These are phyloP conservation scores for Lanmaoa pseudosensibilis DNA, from an alignment of 768 basidiomycete species.

Conservation along the genomic window DNA sequence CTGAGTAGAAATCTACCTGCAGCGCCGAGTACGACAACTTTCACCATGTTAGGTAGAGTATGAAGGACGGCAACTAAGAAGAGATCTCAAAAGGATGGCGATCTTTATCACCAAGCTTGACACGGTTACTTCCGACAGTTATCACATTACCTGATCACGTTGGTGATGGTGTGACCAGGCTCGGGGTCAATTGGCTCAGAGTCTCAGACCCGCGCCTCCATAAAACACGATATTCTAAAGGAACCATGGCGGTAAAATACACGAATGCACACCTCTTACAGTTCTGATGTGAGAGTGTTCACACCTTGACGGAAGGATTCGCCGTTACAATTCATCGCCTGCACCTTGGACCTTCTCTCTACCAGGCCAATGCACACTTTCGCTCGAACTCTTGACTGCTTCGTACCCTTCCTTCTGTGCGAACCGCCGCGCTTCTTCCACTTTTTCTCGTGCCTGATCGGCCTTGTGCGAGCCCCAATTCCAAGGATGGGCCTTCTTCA, in stretches of 20 bases:
- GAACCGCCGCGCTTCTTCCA: conserved; percentile 24
- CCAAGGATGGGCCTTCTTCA: conserved; percentile 16
- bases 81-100: not conserved
- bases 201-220: not conserved
- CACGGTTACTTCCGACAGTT: conserved; percentile 16
- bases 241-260: not conserved
- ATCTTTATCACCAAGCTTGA: conserved; percentile 17
- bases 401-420: conserved; percentile 9
- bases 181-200: no score
- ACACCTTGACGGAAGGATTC: not conserved
- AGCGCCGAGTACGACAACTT: conserved; percentile 96
- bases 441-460: conserved; percentile 27
- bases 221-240: not conserved
- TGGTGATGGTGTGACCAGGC: no score
- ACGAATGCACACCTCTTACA: not conserved
- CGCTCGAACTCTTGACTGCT: conserved; percentile 21
- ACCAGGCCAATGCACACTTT: not conserved
- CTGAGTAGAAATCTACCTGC: conserved; percentile 54
- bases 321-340: conserved; percentile 28
- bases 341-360: conserved; percentile 21
- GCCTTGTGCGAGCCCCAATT: conserved; percentile 26
- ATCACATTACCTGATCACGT: not conserved
- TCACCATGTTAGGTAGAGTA: conserved; percentile 36
- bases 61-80: not conserved
- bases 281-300: not conserved